Evolutionary conservation across 805 yeast species (phyloP), one percentile per base, ranked within the genome.

Genomic region (Yueomyces sinensis): DNA sequence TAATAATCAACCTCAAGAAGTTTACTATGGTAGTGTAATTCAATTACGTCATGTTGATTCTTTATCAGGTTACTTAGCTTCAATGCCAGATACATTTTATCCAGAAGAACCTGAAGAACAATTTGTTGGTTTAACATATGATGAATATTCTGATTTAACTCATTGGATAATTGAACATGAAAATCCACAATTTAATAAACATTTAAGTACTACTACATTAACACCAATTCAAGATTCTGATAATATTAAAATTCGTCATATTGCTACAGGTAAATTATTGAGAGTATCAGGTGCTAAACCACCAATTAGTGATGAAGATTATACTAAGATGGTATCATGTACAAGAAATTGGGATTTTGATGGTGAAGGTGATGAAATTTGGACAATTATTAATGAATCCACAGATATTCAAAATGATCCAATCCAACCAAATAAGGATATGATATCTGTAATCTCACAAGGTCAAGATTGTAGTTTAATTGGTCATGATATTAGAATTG

Each of bases 291-390:
- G 54, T 2, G 62, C 70, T 33, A 73, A 87, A 40, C 95, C 97
- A 3, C 95, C 95, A 9, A 72, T 86, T 19, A 72, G 89, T 9
- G 94, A 83, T 50, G 91, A 83, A 49, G 97, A 91, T 37, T 87
- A 89, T 56, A 78, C 86, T 50, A 71, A 69, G 42, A 94, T 86
- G 56, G 94, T 86, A 1, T 70, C 82, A 19, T 74, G 83, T 42
- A 50, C 74, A 37, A 91, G 89, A 4, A 71, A 70, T 54, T 55
- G 64, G 5, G 71, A 74, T 1, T 72, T 72, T 48, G 59, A 60
- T 2, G 91, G 83, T 14, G 81, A 81, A 43, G 63, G 68, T 29
- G 74, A 74, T 50, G 86, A 82, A 52, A 70, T 72, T 41, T 86
- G 84, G 68, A 70, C 70, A 37, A 58, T 89, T 16, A 52, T 62